phyloP scores from a whole-genome alignment of 1,284 basidiomycete genomes.

The Volvariella surrecta region DNA sequence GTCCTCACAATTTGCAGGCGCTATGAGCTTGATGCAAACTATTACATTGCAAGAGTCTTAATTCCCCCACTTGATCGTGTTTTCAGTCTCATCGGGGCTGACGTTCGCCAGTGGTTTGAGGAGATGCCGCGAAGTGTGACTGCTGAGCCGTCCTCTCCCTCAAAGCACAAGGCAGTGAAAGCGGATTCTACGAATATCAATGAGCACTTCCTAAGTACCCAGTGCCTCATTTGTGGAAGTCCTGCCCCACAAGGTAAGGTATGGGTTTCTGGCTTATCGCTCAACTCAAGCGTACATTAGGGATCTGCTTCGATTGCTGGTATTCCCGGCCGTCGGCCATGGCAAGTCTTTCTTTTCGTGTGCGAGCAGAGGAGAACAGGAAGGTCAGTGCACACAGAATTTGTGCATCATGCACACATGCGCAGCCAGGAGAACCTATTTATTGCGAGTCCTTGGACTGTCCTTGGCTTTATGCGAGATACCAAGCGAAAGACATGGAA shows the following conservation, averaged over 20 bases:
- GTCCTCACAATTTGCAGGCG: slow-evolving; percentile 26
- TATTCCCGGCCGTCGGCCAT: slow-evolving; percentile 46
- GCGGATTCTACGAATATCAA: slow-evolving; percentile 50
- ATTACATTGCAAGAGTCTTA: slow-evolving; percentile 85
- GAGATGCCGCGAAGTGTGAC: slow-evolving; percentile 69
- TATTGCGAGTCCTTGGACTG: slow-evolving; percentile 82
- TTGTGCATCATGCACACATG: slow-evolving; percentile 63
- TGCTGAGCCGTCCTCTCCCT: slow-evolving; percentile 35
- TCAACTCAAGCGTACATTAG: slow-evolving; percentile 25
- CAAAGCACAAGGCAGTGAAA: slow-evolving; percentile 30
- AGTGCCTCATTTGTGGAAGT: slow-evolving; percentile 64
- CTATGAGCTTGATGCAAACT: slow-evolving; percentile 71
- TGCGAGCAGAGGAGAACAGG: slow-evolving; percentile 50
- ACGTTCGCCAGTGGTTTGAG: slow-evolving; percentile 84
- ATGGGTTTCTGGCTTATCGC: slow-evolving; percentile 2
- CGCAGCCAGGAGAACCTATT: slow-evolving; percentile 50
- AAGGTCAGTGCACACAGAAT: slow-evolving; percentile 53
- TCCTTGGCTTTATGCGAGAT: slow-evolving; percentile 62
- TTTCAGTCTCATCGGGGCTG: slow-evolving; percentile 88
- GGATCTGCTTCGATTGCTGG: slow-evolving; percentile 61
- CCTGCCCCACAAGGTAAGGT: slow-evolving; percentile 45
- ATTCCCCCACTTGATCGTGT: slow-evolving; percentile 88
- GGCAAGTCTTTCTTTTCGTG: slow-evolving; percentile 48
- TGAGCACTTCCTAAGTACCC: slow-evolving; percentile 66
- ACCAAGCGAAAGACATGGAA: no score